Conservation (phyloP, 164 flowering plant genomes). For the Vitis amurensis region DNA sequence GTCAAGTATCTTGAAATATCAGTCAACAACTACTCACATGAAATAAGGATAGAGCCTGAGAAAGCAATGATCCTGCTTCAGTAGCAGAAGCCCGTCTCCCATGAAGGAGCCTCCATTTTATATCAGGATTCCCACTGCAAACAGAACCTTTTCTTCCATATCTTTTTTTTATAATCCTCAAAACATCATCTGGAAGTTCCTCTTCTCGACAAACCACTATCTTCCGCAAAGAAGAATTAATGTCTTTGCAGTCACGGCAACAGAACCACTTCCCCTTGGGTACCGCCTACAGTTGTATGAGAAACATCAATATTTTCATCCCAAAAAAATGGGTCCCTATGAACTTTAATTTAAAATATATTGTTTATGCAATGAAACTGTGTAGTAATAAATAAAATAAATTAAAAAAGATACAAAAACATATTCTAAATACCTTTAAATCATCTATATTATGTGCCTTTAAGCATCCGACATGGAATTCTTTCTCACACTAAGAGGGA, state of each 20-base stretch:
- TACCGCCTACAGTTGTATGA: slow-evolving; percentile 54
- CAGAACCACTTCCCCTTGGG: slow-evolving; percentile 95
- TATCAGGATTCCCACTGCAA: slow-evolving; percentile 30
- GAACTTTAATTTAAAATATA: background rate
- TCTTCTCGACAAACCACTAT: slow-evolving; percentile 47
- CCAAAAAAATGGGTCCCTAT: too few species aligned
- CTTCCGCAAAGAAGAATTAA: slow-evolving; percentile 53
- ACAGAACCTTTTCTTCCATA: slow-evolving; percentile 22
- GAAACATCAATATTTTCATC: background rate
- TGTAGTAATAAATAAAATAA: background rate
- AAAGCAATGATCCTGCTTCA: slow-evolving; percentile 50
- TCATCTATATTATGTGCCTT: slow-evolving; percentile 62
- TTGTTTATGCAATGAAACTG: background rate
- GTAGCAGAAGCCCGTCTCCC: slow-evolving; percentile 46
- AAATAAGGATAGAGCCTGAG: slow-evolving; percentile 66
- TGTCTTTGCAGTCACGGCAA: slow-evolving; percentile 47
- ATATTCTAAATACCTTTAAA: slow-evolving; percentile 45
- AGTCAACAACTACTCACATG: slow-evolving; percentile 51
- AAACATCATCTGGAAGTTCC: slow-evolving; percentile 50
- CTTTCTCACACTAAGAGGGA: slow-evolving; percentile 75
- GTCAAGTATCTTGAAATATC: background rate
- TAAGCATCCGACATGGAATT: slow-evolving; percentile 91
- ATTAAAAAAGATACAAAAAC: background rate
- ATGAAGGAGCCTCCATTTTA: slow-evolving; percentile 80
- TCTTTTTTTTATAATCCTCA: slow-evolving; percentile 46